phyloP scores from a whole-genome alignment of 2,329 filamentous ascomycete genomes.

The Massarina eburnea region DNA sequence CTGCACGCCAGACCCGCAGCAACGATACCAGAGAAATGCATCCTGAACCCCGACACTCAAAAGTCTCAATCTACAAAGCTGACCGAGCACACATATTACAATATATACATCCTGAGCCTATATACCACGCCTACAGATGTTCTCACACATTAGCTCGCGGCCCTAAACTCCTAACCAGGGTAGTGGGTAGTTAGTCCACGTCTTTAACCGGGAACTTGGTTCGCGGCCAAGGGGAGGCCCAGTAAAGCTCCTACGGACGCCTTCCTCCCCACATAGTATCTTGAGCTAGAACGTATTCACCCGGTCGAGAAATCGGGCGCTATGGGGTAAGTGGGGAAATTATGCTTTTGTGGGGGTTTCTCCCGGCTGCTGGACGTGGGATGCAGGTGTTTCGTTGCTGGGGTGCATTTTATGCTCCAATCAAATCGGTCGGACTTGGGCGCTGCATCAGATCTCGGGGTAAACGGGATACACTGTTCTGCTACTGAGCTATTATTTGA shows the following conservation, averaged over 20 bases:
- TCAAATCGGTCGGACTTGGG: no score
- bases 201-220: conserved; percentile 15
- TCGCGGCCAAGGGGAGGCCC: conserved; percentile 1
- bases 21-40: conserved; percentile 31
- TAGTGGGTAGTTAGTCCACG: conserved; percentile 1
- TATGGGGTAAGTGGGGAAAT: neutral
- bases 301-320: neutral
- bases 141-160: neutral
- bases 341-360: neutral
- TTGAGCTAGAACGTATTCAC: neutral
- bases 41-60: conserved; percentile 4
- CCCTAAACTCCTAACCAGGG: conserved; percentile 12
- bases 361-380: neutral
- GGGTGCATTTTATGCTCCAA: neutral
- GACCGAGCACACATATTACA: conserved; percentile 3
- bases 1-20: conserved; percentile 22
- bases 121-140: conserved; percentile 7
- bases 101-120: conserved; percentile 1
- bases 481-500: no score
- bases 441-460: no score
- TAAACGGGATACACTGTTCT: no score
- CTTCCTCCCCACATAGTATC: neutral
- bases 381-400: neutral
- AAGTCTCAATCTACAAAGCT: neutral
- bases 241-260: neutral